These are phyloP conservation scores for Herpetomonas tarakana DNA, from an alignment of 208 protist genomes.

Conservation along the genomic window DNA sequence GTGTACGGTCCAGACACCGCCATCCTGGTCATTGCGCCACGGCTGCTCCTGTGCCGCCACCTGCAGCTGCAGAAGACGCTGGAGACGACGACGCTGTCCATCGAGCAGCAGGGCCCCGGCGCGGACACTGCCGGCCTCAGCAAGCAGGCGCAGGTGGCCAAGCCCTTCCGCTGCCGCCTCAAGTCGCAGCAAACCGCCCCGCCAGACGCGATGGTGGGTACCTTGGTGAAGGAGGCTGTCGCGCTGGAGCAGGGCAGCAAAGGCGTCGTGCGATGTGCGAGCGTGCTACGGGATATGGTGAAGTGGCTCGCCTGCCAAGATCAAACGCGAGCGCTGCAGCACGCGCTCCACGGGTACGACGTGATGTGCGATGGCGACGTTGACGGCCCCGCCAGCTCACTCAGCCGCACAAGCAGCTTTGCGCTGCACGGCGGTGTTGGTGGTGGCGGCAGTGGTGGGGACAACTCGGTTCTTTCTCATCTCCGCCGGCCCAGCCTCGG, in stretches of 20 bases:
- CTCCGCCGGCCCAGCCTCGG: too few species aligned
- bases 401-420: too few species aligned
- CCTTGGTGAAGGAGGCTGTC: constrained; percentile 41
- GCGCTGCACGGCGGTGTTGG: too few species aligned
- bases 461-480: too few species aligned
- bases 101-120: constrained; percentile 41
- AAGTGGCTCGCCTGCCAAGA: constrained; percentile 34
- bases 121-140: constrained; percentile 17
- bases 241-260: constrained; percentile 28
- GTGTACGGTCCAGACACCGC: constrained; percentile 62
- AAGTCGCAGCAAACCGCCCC: constrained; percentile 25
- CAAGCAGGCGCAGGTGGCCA: constrained; percentile 9
- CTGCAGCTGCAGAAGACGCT: constrained; percentile 57
- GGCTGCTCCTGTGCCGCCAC: constrained; percentile 45
- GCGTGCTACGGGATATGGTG: constrained; percentile 42
- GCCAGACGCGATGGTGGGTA: constrained; percentile 36
- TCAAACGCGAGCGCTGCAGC: constrained; percentile 19
- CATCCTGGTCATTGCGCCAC: constrained; percentile 62
- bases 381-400: too few species aligned
- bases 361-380: not conserved
- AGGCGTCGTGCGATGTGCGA: constrained; percentile 27
- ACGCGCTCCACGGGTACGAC: constrained; percentile 3
- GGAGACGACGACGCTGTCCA: constrained; percentile 39
- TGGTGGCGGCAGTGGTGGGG: too few species aligned
- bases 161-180: constrained; percentile 47